Conservation (phyloP, 805 yeast species). For the Sugiyamaella boreocaroliniensis region DNA sequence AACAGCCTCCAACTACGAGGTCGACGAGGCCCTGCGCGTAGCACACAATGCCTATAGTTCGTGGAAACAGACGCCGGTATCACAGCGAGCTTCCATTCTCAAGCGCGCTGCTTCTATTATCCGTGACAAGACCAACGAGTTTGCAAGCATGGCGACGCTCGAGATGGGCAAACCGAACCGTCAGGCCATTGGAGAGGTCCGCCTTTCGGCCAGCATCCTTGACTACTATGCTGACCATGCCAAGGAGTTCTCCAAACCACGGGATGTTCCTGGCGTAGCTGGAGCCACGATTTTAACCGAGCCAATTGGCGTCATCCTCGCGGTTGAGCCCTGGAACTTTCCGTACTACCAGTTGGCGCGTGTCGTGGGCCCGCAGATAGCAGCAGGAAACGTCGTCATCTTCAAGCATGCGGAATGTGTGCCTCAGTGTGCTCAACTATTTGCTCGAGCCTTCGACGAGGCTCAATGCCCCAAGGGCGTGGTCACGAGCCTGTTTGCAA, state of each 20-base stretch:
- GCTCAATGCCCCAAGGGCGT: conserved; percentile 59
- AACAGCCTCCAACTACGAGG: conserved; percentile 44
- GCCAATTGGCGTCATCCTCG: conserved; percentile 59
- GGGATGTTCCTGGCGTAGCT: conserved; percentile 52
- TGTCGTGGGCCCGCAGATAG: conserved; percentile 58
- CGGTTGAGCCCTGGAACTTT: conserved; percentile 62
- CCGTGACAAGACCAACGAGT: conserved; percentile 50
- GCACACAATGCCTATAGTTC: conserved; percentile 49
- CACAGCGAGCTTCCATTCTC: conserved; percentile 47
- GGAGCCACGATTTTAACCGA: conserved; percentile 51
- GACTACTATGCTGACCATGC: conserved; percentile 58
- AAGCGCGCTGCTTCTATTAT: conserved; percentile 44
- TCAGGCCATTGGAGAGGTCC: conserved; percentile 60
- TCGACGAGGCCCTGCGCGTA: conserved; percentile 44
- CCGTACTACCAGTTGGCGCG: conserved; percentile 64
- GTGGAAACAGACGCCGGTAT: conserved; percentile 47
- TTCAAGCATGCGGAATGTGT: conserved; percentile 58
- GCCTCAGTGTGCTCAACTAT: conserved; percentile 53
- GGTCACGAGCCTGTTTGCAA: conserved; percentile 26
- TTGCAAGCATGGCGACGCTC: conserved; percentile 51
- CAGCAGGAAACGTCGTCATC: conserved; percentile 58
- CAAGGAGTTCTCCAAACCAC: conserved; percentile 56
- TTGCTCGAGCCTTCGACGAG: conserved; percentile 47
- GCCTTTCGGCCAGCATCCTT: conserved; percentile 42
- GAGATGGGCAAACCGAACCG: conserved; percentile 73